Base-by-base conservation (phyloP, 495 filamentous ascomycete species). In the Penicillium ochrochloron region DNA sequence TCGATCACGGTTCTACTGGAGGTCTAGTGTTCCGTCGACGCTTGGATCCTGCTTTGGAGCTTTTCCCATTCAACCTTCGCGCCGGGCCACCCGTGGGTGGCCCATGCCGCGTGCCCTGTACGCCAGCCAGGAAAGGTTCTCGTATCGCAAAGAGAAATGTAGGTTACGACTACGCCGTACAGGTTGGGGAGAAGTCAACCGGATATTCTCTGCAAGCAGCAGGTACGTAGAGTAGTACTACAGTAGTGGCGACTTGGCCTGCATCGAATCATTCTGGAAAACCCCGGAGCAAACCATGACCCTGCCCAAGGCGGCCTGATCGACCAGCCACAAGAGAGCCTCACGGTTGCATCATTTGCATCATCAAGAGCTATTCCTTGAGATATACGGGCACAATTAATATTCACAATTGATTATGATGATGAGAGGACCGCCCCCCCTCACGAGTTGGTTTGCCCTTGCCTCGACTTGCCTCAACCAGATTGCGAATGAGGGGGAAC, bases 221-320 rank as follows among this genome's bases (percentile, higher is more conserved):
- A 7, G n/a, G n/a, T n/a, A n/a, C n/a, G n/a, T n/a, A n/a, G n/a
- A n/a, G 31, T 33, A 6, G 46, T 2, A 51, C 11, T 5, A 9
- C 14, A 51, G 51, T n/a, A 54, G 51, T 34, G 29, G 51, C 51
- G 23, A 54, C 29, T 34, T 19, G 51, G 51, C 35, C 64, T 72
- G 70, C 70, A 70, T 60, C 70, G 67, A 72, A 72, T 63, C 17
- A 17, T 70, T 72, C 70, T 65, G 70, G 70, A 72, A 68, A 19
- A 9, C 8, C 19, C 17, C n/a, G 39, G 9, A 21, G 42, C 10
- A 48, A 48, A 48, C 19, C 19, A 12, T 14, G 5, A 17, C 12
- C 15, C 37, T 17, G 15, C 37, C 44, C 44, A 48, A 48, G 21
- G 44, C 15, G 9, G 21, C 3, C 51, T 54, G 27, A 54, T 31